Evolutionary conservation across 129 eudicot species (phyloP).

Genomic region (Rutidosis leptorrhynchoides): DNA sequence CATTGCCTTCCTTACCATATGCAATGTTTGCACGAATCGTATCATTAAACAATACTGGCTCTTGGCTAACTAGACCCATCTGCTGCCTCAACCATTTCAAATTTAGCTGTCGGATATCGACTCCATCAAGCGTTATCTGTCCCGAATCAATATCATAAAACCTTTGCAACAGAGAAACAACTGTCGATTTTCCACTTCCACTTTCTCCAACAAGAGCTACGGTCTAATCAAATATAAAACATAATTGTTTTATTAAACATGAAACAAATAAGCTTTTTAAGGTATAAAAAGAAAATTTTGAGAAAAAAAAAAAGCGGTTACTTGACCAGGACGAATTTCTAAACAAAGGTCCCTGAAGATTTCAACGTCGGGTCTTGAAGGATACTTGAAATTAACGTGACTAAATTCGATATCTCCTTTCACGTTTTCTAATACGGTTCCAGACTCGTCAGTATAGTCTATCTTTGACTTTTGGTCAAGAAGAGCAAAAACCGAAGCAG

Average conservation of each 20-base stretch:
- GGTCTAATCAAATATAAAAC: slow-evolving; percentile 4
- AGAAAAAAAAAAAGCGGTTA: background rate
- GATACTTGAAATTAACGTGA: slow-evolving; percentile 32
- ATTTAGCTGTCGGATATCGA: slow-evolving; percentile 14
- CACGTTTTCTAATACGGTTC: slow-evolving; percentile 27
- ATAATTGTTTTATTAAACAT: background rate
- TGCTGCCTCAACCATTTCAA: slow-evolving; percentile 26
- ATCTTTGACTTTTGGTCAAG: slow-evolving; percentile 36
- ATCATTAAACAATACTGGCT: slow-evolving; percentile 19
- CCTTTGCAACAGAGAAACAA: slow-evolving; percentile 22
- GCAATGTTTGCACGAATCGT: slow-evolving; percentile 25
- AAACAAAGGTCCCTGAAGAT: slow-evolving; percentile 34
- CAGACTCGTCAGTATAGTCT: slow-evolving; percentile 29
- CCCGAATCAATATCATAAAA: slow-evolving; percentile 27
- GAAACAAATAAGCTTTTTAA: background rate
- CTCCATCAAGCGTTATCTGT: slow-evolving; percentile 16
- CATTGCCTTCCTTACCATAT: slow-evolving; percentile 27
- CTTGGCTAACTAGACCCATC: slow-evolving; percentile 31
- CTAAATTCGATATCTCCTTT: slow-evolving; percentile 32
- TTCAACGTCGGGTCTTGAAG: slow-evolving; percentile 29
- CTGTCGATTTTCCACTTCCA: slow-evolving; percentile 29
- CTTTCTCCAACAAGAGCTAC: slow-evolving; percentile 31
- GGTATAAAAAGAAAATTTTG: background rate
- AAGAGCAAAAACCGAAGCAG: slow-evolving; percentile 21
- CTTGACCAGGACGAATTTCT: slow-evolving; percentile 26